These are phyloP conservation scores for Aleurites moluccanus DNA, from an alignment of 441 rosid genomes.

Conservation along the genomic window DNA sequence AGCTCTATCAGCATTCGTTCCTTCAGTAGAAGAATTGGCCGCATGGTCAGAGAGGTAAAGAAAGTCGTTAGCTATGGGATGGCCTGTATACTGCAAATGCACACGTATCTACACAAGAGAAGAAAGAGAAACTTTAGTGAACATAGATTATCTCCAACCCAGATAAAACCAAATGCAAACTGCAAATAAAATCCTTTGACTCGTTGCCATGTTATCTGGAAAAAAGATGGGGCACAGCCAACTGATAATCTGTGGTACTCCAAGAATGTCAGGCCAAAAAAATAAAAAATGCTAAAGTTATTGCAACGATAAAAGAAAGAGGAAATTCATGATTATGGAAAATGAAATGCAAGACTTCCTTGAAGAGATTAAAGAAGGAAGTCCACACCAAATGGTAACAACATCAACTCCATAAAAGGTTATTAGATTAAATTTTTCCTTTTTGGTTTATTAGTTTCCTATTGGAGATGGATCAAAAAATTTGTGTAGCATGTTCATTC, in stretches of 20 bases:
- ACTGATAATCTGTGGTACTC: no score
- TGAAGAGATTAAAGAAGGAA: background rate
- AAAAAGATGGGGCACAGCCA: background rate
- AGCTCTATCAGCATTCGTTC: conserved; percentile 54
- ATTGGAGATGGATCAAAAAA: no score
- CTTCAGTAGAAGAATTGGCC: conserved; percentile 35
- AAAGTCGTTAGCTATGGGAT: conserved; percentile 86
- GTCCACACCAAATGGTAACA: background rate
- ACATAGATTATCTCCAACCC: background rate
- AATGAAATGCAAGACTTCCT: background rate
- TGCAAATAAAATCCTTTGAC: background rate
- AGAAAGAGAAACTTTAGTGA: background rate
- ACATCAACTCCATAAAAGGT: no score
- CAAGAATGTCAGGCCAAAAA: background rate
- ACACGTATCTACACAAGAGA: conserved; percentile 63
- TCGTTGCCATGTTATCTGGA: background rate
- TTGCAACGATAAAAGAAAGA: no score
- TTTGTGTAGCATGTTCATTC: background rate
- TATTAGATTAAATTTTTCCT: no score
- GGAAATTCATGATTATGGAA: background rate
- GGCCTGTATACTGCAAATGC: conserved; percentile 74
- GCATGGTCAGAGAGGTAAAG: conserved; percentile 58
- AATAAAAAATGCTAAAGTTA: background rate
- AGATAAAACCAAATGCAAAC: background rate
- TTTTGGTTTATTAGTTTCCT: no score